Base-by-base conservation (phyloP, 163 green algal genomes). In the Trebouxiophyceae sp. region DNA sequence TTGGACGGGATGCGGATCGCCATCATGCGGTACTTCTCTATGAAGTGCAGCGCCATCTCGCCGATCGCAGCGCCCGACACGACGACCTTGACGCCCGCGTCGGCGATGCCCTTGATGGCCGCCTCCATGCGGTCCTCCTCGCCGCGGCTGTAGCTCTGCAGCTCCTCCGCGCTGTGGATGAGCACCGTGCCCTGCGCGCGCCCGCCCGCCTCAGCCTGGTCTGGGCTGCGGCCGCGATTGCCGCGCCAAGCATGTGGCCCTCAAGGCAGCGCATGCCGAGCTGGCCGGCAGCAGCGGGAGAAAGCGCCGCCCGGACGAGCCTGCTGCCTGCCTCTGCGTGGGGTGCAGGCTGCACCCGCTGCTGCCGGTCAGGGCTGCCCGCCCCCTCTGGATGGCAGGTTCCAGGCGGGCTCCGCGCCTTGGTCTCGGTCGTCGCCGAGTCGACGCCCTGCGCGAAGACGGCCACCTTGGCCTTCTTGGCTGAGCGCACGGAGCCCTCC, bases 21-120 rank as follows among this genome's bases (percentile, higher is more conserved):
- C 89, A 99, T 95, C 46, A 99, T 77, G 66, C 85, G 83, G 68
- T 90, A 89, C 76, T 93, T 91, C 68, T 99, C 91, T 2, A 97
- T 75, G 71, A 98, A 99, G 86, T 99, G 94, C 77, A 98, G 79
- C 23, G 95, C 95, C 87, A 99, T 96, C 74, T 99, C 94, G 23
- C 92, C 93, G 74, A 98, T 87, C 31, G 79, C 73, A 26, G 75
- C 71, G 45, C 94, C 92, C 54, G 79, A 86, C 39, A 96, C 77
- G 22, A 98, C 84, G 30, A 91, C 75, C 39, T 29, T 30, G 3
- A 33, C 63, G 28, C 56, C 66, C 16, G 62, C 65, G 70, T 73
- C 75, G 24, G 83, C 82, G 33, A 97, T 90, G 31, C 65, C 82
- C 71, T 92, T 89, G 60, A 99, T 87, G 68, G 93, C 81, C 68